These are phyloP conservation scores for Colletotrichum coccodes DNA, from an alignment of 2,329 filamentous ascomycete species.

Conservation along the genomic window DNA sequence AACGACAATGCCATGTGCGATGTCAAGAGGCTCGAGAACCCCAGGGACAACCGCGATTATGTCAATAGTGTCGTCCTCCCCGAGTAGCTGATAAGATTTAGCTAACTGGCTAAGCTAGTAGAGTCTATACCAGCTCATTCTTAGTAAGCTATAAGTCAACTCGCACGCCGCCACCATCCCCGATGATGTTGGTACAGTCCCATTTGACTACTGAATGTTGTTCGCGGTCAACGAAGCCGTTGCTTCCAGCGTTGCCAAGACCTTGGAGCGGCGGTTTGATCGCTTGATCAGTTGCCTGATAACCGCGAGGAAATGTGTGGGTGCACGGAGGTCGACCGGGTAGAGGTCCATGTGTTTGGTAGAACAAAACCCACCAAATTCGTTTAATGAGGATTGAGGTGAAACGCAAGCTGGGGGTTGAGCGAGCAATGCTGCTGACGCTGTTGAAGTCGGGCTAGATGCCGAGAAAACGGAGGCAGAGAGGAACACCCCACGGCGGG, in stretches of 20 bases:
- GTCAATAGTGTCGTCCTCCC: constrained; percentile 57
- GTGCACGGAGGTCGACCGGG: background rate
- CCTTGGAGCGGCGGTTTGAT: constrained; percentile 39
- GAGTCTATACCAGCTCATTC: no score
- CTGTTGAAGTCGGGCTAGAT: background rate
- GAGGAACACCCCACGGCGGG: background rate
- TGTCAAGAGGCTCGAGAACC: constrained; percentile 39
- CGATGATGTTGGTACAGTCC: constrained; percentile 54
- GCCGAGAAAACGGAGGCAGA: constrained; percentile 11
- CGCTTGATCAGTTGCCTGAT: background rate
- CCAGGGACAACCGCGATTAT: constrained; percentile 47
- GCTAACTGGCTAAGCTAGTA: no score
- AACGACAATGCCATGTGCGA: constrained; percentile 65
- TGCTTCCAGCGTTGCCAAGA: constrained; percentile 55
- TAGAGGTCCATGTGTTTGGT: no score
- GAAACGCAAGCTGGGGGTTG: background rate
- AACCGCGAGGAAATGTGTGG: background rate
- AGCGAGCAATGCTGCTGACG: background rate
- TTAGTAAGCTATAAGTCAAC: no score
- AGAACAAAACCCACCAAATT: background rate
- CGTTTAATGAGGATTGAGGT: background rate
- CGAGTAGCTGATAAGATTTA: no score
- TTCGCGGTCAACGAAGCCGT: constrained; percentile 58
- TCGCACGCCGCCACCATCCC: constrained; percentile 52
- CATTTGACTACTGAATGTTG: constrained; percentile 64